Evolutionary conservation across 331 rosid genomes (phyloP).

Genomic region (Prunus yedoensis): DNA sequence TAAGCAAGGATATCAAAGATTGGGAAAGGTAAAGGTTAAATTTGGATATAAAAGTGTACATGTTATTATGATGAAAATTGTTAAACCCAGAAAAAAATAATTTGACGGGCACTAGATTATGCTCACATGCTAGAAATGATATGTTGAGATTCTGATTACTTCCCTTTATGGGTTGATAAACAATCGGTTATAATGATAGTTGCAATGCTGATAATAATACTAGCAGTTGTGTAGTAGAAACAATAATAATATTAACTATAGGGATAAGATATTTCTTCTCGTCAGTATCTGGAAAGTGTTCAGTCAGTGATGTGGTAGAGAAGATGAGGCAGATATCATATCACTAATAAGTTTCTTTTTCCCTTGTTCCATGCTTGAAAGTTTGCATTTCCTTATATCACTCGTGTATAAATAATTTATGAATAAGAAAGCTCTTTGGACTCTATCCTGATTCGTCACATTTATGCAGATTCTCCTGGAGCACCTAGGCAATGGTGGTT

Average conservation of each 20-base stretch:
- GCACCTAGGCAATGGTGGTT: conserved; percentile 99
- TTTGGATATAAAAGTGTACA: neutral
- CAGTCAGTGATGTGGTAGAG: no score
- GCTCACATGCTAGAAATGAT: neutral
- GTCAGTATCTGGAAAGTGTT: neutral
- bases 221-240: neutral
- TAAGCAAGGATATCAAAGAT: neutral
- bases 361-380: neutral
- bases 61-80: neutral
- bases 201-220: neutral
- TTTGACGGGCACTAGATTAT: neutral
- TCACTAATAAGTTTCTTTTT: neutral
- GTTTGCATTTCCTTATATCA: neutral
- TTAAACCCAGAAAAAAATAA: neutral
- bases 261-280: neutral
- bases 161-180: neutral
- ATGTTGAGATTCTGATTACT: neutral
- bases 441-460: neutral
- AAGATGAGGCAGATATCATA: neutral
- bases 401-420: neutral
- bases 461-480: conserved; percentile 77
- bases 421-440: neutral
- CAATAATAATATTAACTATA: neutral
- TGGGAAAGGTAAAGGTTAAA: neutral
- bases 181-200: neutral